phyloP scores from a whole-genome alignment of 2,329 filamentous ascomycete species.

The Paradendryphiella salina region DNA sequence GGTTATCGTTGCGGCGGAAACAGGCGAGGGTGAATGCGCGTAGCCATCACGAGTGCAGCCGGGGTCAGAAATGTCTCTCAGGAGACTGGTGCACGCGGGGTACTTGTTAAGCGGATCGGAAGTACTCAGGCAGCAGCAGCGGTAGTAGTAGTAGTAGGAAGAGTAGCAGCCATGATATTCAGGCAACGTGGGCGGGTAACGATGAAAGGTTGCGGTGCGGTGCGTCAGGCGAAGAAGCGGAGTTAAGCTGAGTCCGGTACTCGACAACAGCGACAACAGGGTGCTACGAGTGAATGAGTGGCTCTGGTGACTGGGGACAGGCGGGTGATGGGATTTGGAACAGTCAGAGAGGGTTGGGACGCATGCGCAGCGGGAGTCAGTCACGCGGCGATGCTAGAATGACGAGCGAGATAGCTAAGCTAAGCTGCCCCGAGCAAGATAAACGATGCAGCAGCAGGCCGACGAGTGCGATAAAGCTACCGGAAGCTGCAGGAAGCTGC shows the following conservation, averaged over 20 bases:
- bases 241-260: constrained; percentile 44
- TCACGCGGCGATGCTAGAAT: constrained; percentile 42
- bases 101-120: constrained; percentile 8
- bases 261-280: not conserved
- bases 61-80: constrained; percentile 34
- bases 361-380: constrained; percentile 26
- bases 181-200: too few relatives aligned
- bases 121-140: constrained; percentile 47
- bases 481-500: constrained; percentile 27
- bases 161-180: too few relatives aligned
- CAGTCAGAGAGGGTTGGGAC: constrained; percentile 31
- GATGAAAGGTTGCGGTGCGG: too few relatives aligned
- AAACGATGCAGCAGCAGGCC: constrained; percentile 13
- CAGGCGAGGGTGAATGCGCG: constrained; percentile 36
- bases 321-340: constrained; percentile 14
- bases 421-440: constrained; percentile 15
- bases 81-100: constrained; percentile 39
- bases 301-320: constrained; percentile 1
- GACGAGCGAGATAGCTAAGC: constrained; percentile 34
- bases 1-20: constrained; percentile 42
- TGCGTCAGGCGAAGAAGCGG: constrained; percentile 21
- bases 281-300: not conserved
- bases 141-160: constrained; percentile 43
- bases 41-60: constrained; percentile 46
- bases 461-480: constrained; percentile 12